Conservation (phyloP, 2,329 filamentous ascomycete genomes). For the Colletotrichum sp. region DNA sequence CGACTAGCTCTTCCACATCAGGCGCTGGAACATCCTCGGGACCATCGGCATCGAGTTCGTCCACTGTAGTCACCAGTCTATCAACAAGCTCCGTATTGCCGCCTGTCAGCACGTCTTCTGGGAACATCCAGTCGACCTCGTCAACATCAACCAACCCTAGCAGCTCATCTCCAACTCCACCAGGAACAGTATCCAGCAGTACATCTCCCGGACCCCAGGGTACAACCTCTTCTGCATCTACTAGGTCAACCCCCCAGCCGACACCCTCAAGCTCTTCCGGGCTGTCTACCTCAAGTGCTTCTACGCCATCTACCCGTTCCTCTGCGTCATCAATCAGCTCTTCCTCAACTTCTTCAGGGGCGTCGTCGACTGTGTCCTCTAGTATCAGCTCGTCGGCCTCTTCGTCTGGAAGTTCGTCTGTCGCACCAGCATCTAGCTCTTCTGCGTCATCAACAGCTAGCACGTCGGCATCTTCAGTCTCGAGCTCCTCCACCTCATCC, state of each 20-base stretch:
- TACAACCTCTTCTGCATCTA: not conserved
- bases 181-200: not conserved
- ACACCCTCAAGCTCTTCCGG: not conserved
- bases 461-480: not conserved
- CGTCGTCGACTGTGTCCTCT: not conserved
- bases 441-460: not conserved
- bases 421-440: not conserved
- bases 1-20: not conserved
- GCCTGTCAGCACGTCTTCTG: not conserved
- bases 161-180: accelerated
- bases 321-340: not conserved
- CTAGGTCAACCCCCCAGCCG: not conserved
- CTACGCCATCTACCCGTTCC: not conserved
- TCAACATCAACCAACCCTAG: not conserved
- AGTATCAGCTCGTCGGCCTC: not conserved
- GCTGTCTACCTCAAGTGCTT: not conserved
- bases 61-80: accelerated
- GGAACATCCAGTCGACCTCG: not conserved
- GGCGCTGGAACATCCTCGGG: accelerated
- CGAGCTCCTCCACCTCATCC: not conserved
- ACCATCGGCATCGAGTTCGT: accelerated
- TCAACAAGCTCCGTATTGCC: not conserved
- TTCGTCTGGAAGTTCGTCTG: not conserved
- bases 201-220: not conserved
- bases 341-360: not conserved